A percentile compares a stretch with the other conserved stretches of the same genome.
Conservation (phyloP, 495 filamentous ascomycete species). For the Daldinia loculata region DNA sequence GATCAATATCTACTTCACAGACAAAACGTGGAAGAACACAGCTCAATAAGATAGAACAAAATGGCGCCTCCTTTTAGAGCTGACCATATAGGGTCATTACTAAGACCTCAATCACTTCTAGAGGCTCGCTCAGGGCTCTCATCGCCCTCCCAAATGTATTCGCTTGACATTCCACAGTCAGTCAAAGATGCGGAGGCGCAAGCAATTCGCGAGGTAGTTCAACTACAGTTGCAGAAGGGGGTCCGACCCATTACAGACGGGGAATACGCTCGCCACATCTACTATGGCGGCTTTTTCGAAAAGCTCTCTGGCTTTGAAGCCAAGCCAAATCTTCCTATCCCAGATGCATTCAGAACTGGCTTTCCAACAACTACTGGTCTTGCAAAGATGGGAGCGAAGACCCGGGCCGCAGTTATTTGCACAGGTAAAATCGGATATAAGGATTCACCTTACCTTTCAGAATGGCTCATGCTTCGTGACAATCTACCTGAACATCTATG, state of each 20-base stretch:
- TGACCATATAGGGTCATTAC: slow-evolving; percentile 83
- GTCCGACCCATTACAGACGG: slow-evolving; percentile 76
- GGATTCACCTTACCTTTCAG: slow-evolving; percentile 72
- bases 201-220: slow-evolving; percentile 70
- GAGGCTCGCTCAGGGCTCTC: slow-evolving; percentile 57
- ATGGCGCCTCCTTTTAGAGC: slow-evolving; percentile 76
- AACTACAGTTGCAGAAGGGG: slow-evolving; percentile 69
- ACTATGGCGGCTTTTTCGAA: slow-evolving; percentile 76
- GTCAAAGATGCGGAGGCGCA: slow-evolving; percentile 65
- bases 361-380: slow-evolving; percentile 51
- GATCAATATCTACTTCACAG: too few relatives aligned
- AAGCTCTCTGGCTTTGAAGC: slow-evolving; percentile 62
- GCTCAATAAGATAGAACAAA: slow-evolving; percentile 4
- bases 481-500: slow-evolving; percentile 65
- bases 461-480: slow-evolving; percentile 70
- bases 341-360: slow-evolving; percentile 49
- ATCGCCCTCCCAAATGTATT: slow-evolving; percentile 48
- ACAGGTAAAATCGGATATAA: slow-evolving; percentile 76
- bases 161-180: slow-evolving; percentile 57
- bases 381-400: slow-evolving; percentile 54
- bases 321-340: slow-evolving; percentile 50
- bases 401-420: slow-evolving; percentile 75
- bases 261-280: slow-evolving; percentile 74
- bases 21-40: too few relatives aligned
- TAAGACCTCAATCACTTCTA: slow-evolving; percentile 74